Conservation (phyloP, 495 filamentous ascomycete species). For the Lasiosphaeriaceae sp. region DNA sequence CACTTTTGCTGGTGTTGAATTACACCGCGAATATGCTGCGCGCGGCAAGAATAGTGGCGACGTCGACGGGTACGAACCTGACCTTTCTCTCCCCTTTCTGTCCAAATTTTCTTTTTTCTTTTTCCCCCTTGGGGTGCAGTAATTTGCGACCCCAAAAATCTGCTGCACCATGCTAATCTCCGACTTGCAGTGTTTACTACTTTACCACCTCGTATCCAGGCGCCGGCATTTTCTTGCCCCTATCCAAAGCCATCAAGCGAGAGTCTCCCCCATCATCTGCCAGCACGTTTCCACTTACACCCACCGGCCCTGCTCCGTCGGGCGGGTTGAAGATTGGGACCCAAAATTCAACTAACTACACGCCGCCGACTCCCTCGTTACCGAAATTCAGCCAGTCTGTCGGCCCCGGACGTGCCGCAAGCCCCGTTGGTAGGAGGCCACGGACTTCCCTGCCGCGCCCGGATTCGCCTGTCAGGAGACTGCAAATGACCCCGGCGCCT, state of each 20-base stretch:
- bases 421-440: constrained; percentile 64
- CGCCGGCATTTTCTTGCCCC: constrained; percentile 90
- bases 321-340: constrained; percentile 48
- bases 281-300: constrained; percentile 60
- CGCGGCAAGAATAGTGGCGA: constrained; percentile 95
- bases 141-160: no score
- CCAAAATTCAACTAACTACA: constrained; percentile 51
- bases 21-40: constrained; percentile 71
- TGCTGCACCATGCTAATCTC: background rate
- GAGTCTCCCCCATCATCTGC: constrained; percentile 54
- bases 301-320: constrained; percentile 59
- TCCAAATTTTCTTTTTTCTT: background rate
- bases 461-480: constrained; percentile 70
- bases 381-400: constrained; percentile 81
- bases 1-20: constrained; percentile 89
- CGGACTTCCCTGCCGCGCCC: constrained; percentile 80
- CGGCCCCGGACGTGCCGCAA: constrained; percentile 69
- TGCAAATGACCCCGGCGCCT: constrained; percentile 54
- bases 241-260: constrained; percentile 75
- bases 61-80: constrained; percentile 81
- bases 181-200: constrained; percentile 60
- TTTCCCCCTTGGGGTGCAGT: background rate
- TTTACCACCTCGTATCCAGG: constrained; percentile 75
- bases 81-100: no score
- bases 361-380: constrained; percentile 61